Conservation (phyloP, 805 yeast genomes). For the Yamadazyma paraphyllophila region DNA sequence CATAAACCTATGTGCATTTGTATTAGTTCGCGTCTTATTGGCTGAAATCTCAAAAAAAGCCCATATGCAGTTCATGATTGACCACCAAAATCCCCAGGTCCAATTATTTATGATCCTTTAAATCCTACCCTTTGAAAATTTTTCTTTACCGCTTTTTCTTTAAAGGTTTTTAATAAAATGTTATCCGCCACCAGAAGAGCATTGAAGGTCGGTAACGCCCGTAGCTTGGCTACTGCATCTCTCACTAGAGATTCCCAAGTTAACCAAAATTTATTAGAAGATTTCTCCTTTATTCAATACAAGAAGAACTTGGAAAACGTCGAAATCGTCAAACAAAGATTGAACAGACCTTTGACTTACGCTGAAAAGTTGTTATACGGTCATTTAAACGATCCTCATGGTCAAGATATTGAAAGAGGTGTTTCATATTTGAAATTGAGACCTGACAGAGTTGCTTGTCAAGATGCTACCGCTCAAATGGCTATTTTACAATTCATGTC, state of each 20-base stretch:
- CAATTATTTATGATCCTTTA: slow-evolving; percentile 8
- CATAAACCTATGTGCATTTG: slow-evolving; percentile 8
- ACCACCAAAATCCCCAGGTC: background rate
- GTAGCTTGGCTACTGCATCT: slow-evolving; percentile 53
- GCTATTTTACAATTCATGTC: slow-evolving; percentile 95
- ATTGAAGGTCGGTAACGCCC: slow-evolving; percentile 30
- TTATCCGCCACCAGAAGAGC: slow-evolving; percentile 40
- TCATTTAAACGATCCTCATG: slow-evolving; percentile 91
- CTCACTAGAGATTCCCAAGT: slow-evolving; percentile 71
- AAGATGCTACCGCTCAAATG: slow-evolving; percentile 99
- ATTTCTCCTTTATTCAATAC: slow-evolving; percentile 85
- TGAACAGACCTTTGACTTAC: slow-evolving; percentile 85
- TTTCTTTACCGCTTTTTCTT: slow-evolving; percentile 1
- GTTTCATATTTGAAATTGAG: slow-evolving; percentile 87
- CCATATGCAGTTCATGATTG: background rate
- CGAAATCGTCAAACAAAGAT: slow-evolving; percentile 76
- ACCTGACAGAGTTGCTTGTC: slow-evolving; percentile 98
- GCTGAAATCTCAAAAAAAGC: slow-evolving; percentile 4
- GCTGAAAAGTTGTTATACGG: slow-evolving; percentile 96
- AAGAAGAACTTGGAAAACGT: slow-evolving; percentile 87
- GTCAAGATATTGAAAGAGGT: slow-evolving; percentile 82
- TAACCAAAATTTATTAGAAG: slow-evolving; percentile 76
- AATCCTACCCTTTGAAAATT: slow-evolving; percentile 4
- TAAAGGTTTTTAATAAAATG: slow-evolving; percentile 19
- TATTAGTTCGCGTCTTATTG: slow-evolving; percentile 14